These are phyloP conservation scores for Escovopsis weberi DNA, from an alignment of 2,329 filamentous ascomycete species.

Conservation along the genomic window DNA sequence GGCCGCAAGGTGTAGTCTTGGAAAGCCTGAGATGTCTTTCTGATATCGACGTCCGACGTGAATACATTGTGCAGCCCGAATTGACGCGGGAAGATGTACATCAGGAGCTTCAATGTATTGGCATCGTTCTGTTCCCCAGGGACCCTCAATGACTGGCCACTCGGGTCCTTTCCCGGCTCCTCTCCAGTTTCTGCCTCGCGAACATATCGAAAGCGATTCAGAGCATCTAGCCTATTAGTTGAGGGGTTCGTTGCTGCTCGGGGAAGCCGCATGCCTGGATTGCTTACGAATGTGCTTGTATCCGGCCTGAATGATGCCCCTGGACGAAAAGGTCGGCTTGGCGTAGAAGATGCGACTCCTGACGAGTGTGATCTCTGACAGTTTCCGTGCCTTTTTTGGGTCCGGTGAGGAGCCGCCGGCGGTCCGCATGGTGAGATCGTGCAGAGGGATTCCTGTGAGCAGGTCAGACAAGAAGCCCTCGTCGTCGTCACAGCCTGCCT, in stretches of 20 bases:
- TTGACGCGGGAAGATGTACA: conserved; percentile 87
- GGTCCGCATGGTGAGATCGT: conserved; percentile 19
- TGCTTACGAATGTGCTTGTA: conserved; percentile 67
- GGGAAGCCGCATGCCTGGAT: background rate
- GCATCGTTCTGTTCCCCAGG: conserved; percentile 12
- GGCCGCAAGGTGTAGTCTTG: conserved; percentile 68
- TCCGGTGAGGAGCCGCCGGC: too few relatives aligned
- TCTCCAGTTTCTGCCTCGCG: background rate
- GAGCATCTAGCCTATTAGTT: conserved; percentile 44
- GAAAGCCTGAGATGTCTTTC: conserved; percentile 56
- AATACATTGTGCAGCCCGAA: conserved; percentile 92
- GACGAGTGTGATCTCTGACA: conserved; percentile 56
- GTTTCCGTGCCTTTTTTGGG: conserved; percentile 13
- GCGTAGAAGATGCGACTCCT: conserved; percentile 80
- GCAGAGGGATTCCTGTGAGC: conserved; percentile 30
- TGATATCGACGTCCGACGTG: conserved; percentile 48
- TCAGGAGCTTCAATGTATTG: conserved; percentile 60
- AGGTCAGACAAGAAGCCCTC: conserved; percentile 2
- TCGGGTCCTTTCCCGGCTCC: background rate
- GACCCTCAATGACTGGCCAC: background rate
- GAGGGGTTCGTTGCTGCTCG: background rate
- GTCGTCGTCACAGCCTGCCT: too few relatives aligned
- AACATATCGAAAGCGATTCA: conserved; percentile 50
- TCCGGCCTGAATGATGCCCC: conserved; percentile 55
- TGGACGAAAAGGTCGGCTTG: conserved; percentile 53